Evolutionary conservation across 345 rosid species (phyloP), one percentile per base, ranked within the genome.

Genomic region (Linum trigynum): DNA sequence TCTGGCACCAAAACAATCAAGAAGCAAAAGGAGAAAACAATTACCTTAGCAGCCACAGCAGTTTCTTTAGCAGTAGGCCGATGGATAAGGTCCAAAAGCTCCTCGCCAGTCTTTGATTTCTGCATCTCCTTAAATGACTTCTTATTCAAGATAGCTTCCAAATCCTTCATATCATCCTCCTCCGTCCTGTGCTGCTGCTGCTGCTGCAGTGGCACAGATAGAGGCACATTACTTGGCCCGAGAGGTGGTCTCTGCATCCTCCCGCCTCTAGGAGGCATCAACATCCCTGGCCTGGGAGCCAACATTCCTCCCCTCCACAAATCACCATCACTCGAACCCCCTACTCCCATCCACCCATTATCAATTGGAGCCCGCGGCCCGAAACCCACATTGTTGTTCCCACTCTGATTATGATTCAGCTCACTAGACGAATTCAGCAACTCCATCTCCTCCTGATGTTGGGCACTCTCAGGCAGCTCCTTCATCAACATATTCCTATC

Each of bases 41-140:
- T 57, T 77, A 92, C 99, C 96, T 83, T 88, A 63, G 91, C 91
- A 64, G 97, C 97, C 32, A 85, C 87, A 53, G 97, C 96, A n/a
- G 92, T 90, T 80, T 94, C 99, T 69, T 6, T 90, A 3, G 95
- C 96, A 15, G 99, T 94, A 3, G 99, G 97, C 64, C 91, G 82
- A 65, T 94, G 97, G 67, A 94, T 86, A 51, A 94, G 84, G 61
- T 91, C 86, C 80, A 88, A 79, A 61, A 94, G 84, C 84, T 90
- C 99, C 79, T 90, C 96, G 2, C 97, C 99, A 0, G 96, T 86
- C 75, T 84, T 88, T 0, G 96, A 88, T 61, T 91, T 86, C 82
- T 94, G 91, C 70, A 87, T 74, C 82, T 94, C 97, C 84, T 76
- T 84, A 69, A 80, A 86, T 15, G 96, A 86, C 71, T 94, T 94